Evolutionary conservation across 495 filamentous ascomycete species (phyloP).

Genomic region (Hypoxylon trugodes): DNA sequence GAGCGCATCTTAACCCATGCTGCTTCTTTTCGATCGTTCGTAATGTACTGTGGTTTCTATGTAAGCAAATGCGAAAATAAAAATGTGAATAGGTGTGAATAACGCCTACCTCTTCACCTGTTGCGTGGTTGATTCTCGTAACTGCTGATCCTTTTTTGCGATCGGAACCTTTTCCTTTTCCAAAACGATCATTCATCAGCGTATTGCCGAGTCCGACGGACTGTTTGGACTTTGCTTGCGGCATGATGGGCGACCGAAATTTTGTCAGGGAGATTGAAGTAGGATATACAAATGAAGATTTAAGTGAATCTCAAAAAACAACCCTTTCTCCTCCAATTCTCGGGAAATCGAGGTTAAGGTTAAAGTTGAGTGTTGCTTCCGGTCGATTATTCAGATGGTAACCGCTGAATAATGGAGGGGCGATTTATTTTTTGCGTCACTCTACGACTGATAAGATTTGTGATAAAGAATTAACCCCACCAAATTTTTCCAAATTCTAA

Average conservation of each 20-base stretch:
- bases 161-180: constrained; percentile 82
- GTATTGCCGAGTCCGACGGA: constrained; percentile 82
- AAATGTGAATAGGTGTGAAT: neutral
- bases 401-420: constrained; percentile 53
- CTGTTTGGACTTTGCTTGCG: constrained; percentile 94
- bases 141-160: constrained; percentile 67
- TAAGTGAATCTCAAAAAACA: neutral
- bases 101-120: constrained; percentile 59
- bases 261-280: neutral
- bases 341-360: neutral
- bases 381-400: constrained; percentile 14
- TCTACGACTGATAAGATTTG: constrained; percentile 32
- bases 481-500: constrained; percentile 54
- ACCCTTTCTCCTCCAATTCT: neutral
- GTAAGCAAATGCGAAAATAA: neutral
- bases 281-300: neutral
- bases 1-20: constrained; percentile 96
- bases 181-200: constrained; percentile 94
- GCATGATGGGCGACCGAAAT: constrained; percentile 65
- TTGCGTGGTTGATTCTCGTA: constrained; percentile 66
- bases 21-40: constrained; percentile 77
- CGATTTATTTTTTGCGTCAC: constrained; percentile 47
- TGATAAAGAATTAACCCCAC: constrained; percentile 52
- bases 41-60: constrained; percentile 62
- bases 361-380: constrained; percentile 9